These are phyloP conservation scores for Zygosaccharomyces pseudobailii DNA, from an alignment of 1,139 yeast genomes.

Conservation along the genomic window DNA sequence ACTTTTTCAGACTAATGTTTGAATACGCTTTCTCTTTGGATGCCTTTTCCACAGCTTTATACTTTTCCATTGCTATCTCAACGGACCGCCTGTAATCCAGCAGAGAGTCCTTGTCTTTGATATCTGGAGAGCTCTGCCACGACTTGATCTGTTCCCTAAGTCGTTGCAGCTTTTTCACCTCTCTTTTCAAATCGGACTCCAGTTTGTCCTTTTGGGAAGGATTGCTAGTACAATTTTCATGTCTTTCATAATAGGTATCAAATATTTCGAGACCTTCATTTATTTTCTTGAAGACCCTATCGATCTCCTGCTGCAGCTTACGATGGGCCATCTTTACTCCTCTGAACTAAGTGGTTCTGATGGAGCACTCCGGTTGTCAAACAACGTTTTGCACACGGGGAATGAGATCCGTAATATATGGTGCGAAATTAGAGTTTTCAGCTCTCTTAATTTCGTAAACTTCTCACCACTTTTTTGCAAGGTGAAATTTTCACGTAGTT, in stretches of 20 bases:
- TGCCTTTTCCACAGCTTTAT: slow-evolving; percentile 70
- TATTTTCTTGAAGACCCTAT: slow-evolving; percentile 72
- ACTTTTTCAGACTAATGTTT: slow-evolving; percentile 49
- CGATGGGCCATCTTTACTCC: slow-evolving; percentile 52
- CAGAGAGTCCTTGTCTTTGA: slow-evolving; percentile 61
- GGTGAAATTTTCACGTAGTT: slow-evolving; percentile 4
- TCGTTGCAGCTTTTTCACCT: slow-evolving; percentile 67
- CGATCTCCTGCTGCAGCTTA: slow-evolving; percentile 71
- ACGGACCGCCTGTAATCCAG: slow-evolving; percentile 61
- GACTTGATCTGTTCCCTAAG: slow-evolving; percentile 72
- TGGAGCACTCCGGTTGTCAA: background rate
- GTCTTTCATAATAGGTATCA: slow-evolving; percentile 65
- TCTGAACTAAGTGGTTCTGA: background rate
- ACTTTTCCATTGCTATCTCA: slow-evolving; percentile 78
- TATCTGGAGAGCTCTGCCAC: slow-evolving; percentile 70
- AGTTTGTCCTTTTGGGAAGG: slow-evolving; percentile 69
- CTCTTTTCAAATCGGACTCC: slow-evolving; percentile 66
- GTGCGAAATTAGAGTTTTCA: background rate
- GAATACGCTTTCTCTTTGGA: slow-evolving; percentile 73
- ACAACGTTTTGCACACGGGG: no score
- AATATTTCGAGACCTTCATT: slow-evolving; percentile 68
- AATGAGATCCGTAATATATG: background rate
- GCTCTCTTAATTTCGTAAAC: background rate
- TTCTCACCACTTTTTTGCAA: background rate
- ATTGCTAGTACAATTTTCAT: slow-evolving; percentile 54